Evolutionary conservation across 148 eudicot genomes (phyloP).

Genomic region (Selenicereus undatus): DNA sequence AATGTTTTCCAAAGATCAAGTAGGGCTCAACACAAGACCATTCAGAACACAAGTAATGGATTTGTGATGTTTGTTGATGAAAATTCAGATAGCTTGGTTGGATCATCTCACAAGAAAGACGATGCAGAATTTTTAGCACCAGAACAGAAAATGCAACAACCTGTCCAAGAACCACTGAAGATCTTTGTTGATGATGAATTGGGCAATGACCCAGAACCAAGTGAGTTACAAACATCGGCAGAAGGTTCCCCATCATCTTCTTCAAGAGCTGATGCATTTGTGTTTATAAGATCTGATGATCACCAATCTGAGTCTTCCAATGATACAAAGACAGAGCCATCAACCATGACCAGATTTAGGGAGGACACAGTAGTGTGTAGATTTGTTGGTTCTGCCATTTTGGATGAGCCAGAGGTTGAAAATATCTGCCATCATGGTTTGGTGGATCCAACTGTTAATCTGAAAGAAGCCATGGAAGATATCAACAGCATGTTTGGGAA

Average conservation of each 20-base stretch:
- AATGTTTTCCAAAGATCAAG: constrained; percentile 33
- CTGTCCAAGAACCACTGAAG: constrained; percentile 49
- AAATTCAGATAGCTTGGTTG: constrained; percentile 32
- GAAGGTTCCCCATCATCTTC: constrained; percentile 36
- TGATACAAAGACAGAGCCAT: constrained; percentile 34
- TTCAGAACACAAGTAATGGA: constrained; percentile 35
- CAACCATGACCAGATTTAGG: constrained; percentile 34
- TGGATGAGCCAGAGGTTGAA: constrained; percentile 82
- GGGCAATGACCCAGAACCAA: constrained; percentile 32
- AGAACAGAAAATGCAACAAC: constrained; percentile 22
- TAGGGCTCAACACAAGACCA: constrained; percentile 36
- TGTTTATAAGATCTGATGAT: constrained; percentile 58
- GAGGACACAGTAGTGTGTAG: constrained; percentile 85
- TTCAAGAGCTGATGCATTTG: constrained; percentile 33
- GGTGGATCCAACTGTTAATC: constrained; percentile 87
- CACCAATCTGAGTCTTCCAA: constrained; percentile 39
- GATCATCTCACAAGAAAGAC: constrained; percentile 26
- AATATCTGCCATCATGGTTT: constrained; percentile 96
- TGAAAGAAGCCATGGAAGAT: constrained; percentile 94
- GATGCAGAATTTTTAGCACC: constrained; percentile 14
- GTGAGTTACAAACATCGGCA: constrained; percentile 28
- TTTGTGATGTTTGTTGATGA: constrained; percentile 68
- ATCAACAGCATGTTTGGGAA: constrained; percentile 92
- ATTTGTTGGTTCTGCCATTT: constrained; percentile 85
- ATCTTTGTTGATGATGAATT: constrained; percentile 67